Evolutionary conservation across 345 rosid species (phyloP), one percentile per base, ranked within the genome.

Genomic region (Citrus australasica): DNA sequence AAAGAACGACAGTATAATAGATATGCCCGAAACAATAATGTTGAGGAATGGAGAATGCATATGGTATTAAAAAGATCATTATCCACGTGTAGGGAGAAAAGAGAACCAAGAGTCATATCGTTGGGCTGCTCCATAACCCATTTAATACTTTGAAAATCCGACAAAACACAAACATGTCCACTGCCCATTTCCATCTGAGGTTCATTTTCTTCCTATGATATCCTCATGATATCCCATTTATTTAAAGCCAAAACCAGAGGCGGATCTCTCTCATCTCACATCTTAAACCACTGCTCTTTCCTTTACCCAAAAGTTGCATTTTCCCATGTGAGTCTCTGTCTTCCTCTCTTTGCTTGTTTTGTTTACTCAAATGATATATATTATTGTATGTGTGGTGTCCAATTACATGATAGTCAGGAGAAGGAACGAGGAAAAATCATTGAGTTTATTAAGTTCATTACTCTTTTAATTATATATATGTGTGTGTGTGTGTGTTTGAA

Each of bases 91-190:
- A 27, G 64, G 59, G 40, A 40, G 48, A 55, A 67, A 74, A 60
- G 81, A 79, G 80, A 82, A 70, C 38, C 63, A 53, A 28, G 61
- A 78, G 67, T 60, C 33, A 59, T 69, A 56, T 9, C 53, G 4
- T 21, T n/a, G 68, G 69, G 79, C 70, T 68, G 81, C 42, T 79
- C 79, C 80, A 78, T 38, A 67, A 65, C 76, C 27, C 72, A 3
- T 74, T 48, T 40, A 46, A 46, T 58, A 69, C 59, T 68, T 79
- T 62, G 40, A 68, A 78, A 82, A 77, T 55, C 87, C 83, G 90
- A 88, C 90, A 87, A 83, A 74, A 53, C 71, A 60, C 76, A 79
- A 84, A 77, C 89, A 84, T 87, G 85, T 80, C 83, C 81, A 79
- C 79, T 80, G 69, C 83, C 83, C 70, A 82, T 66, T 82, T 69